Conservation (phyloP, 2,329 filamentous ascomycete genomes). For the Monosporascus ibericus region DNA sequence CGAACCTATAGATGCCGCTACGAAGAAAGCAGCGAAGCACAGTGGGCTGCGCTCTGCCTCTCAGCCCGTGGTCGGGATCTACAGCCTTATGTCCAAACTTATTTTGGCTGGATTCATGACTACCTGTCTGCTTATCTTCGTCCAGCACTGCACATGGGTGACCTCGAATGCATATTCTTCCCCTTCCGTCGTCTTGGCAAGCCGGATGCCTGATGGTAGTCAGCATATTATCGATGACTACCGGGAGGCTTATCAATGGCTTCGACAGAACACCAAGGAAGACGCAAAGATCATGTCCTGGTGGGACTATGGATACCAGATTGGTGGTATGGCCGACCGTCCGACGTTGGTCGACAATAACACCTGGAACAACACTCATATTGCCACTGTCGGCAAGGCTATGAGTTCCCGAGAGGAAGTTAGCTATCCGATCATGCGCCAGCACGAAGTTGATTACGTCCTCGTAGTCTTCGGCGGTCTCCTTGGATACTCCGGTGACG, state of each 20-base stretch:
- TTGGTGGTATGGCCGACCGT: slow-evolving; percentile 97
- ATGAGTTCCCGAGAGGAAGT: slow-evolving; percentile 98
- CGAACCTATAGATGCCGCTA: slow-evolving; percentile 43
- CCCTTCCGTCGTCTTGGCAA: slow-evolving; percentile 92
- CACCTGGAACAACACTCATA: slow-evolving; percentile 99
- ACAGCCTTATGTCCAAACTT: slow-evolving; percentile 71
- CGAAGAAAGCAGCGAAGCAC: slow-evolving; percentile 48
- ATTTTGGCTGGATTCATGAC: slow-evolving; percentile 68
- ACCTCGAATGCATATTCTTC: slow-evolving; percentile 99
- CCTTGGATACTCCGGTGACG: slow-evolving; percentile 93
- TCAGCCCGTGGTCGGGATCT: slow-evolving; percentile 75
- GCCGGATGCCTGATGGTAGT: slow-evolving; percentile 84
- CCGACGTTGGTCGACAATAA: slow-evolving; percentile 98
- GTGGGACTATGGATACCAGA: slow-evolving; percentile 99
- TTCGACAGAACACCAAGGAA: slow-evolving; percentile 90
- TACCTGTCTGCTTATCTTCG: slow-evolving; percentile 84
- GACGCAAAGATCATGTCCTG: slow-evolving; percentile 99
- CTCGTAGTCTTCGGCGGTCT: slow-evolving; percentile 94
- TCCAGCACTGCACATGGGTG: slow-evolving; percentile 98
- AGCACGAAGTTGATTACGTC: slow-evolving; percentile 99
- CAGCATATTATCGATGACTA: slow-evolving; percentile 99
- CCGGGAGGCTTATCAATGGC: slow-evolving; percentile 98
- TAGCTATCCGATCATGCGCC: slow-evolving; percentile 95
- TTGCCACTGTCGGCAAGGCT: slow-evolving; percentile 96
- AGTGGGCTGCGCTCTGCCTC: slow-evolving; percentile 63